Conservation (phyloP, 805 yeast genomes). For the Yarrowia sp. region DNA sequence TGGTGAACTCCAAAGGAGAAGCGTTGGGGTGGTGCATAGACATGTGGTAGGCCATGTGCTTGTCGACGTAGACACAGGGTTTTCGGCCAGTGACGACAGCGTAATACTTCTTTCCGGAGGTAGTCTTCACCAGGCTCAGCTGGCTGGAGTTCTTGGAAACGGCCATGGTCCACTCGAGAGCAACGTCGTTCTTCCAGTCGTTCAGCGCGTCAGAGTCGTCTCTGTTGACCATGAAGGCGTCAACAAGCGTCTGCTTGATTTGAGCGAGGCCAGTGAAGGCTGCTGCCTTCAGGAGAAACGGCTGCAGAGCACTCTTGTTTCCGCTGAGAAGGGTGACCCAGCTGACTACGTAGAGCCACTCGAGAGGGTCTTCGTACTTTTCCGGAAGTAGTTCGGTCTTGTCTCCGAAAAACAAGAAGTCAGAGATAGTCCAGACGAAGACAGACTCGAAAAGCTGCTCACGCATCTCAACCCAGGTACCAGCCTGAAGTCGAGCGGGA, state of each 20-base stretch:
- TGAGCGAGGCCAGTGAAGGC: background rate
- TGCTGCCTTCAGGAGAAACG: background rate
- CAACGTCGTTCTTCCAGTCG: background rate
- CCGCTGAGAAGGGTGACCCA: background rate
- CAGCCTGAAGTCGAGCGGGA: background rate
- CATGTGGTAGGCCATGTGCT: slow-evolving; percentile 14
- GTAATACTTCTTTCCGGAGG: background rate
- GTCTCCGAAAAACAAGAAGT: background rate
- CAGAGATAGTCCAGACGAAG: background rate
- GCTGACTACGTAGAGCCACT: slow-evolving; percentile 4
- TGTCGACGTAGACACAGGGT: slow-evolving; percentile 4
- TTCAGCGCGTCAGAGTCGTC: background rate
- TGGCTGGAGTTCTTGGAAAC: slow-evolving; percentile 1
- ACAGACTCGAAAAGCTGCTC: background rate
- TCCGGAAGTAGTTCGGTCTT: background rate
- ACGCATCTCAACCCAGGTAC: background rate
- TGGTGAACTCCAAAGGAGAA: background rate
- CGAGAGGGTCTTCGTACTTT: background rate
- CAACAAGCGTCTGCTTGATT: background rate
- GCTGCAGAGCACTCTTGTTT: background rate
- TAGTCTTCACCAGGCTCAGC: background rate
- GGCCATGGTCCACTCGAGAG: slow-evolving; percentile 8
- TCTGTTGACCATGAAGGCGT: background rate
- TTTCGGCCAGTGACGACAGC: slow-evolving; percentile 4
- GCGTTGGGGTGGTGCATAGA: slow-evolving; percentile 1